These are phyloP conservation scores for Leccinum ochraceum DNA, from an alignment of 768 basidiomycete genomes.

Conservation along the genomic window DNA sequence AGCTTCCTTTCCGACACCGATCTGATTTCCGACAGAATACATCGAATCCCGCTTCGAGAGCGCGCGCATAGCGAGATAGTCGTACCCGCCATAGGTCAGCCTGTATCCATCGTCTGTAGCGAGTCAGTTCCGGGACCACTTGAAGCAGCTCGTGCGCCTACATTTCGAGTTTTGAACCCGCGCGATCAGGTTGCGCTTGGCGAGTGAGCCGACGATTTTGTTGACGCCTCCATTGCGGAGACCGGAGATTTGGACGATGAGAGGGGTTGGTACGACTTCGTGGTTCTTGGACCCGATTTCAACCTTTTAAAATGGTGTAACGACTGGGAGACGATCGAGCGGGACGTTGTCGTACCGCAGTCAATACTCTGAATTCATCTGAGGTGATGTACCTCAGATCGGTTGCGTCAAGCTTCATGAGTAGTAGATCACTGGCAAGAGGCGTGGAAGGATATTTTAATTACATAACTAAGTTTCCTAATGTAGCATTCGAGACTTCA, in stretches of 20 bases:
- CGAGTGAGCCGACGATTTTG: constrained; percentile 86
- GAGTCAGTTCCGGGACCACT: constrained; percentile 4
- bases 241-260: constrained; percentile 93
- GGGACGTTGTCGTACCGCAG: constrained; percentile 58
- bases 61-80: constrained; percentile 92
- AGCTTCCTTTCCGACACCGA: constrained; percentile 98
- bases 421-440: not conserved
- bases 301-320: constrained; percentile 51
- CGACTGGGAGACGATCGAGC: constrained; percentile 3
- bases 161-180: constrained; percentile 93
- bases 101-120: constrained; percentile 91
- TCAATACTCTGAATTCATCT: constrained; percentile 95
- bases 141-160: constrained; percentile 36
- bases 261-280: constrained; percentile 85
- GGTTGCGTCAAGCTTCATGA: constrained; percentile 92
- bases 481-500: not conserved
- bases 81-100: constrained; percentile 97
- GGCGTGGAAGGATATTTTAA: constrained; percentile 5
- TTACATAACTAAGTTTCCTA: not conserved
- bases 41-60: constrained; percentile 88
- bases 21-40: constrained; percentile 93
- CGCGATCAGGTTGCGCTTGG: constrained; percentile 89
- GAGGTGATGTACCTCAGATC: constrained; percentile 90
- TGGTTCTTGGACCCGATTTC: constrained; percentile 99
- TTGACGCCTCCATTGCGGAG: constrained; percentile 90